A percentile compares a stretch with the other conserved stretches of the same genome.
Conservation (phyloP, 2,329 filamentous ascomycete genomes). For the Taxawa tesnikishii region DNA sequence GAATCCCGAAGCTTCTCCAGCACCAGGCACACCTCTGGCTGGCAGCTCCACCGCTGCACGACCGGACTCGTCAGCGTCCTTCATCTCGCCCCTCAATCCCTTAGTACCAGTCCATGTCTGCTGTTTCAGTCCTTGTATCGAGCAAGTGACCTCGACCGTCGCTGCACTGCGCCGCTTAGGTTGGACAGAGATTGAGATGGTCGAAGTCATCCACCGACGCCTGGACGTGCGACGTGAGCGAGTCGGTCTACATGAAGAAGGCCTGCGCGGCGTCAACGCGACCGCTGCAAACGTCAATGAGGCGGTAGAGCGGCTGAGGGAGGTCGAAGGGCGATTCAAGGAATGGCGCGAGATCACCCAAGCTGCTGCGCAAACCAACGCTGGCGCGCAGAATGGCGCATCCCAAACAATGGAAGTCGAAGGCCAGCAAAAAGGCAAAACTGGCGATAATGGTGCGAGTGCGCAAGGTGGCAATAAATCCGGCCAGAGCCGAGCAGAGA, state of each 20-base stretch:
- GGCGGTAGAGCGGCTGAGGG: conserved; percentile 58
- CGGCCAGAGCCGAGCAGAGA: conserved; percentile 12
- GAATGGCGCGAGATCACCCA: conserved; percentile 43
- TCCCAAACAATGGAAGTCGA: conserved; percentile 14
- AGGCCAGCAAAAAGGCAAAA: conserved; percentile 13
- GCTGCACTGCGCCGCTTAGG: conserved; percentile 66
- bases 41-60: not conserved
- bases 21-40: not conserved
- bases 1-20: conserved; percentile 3
- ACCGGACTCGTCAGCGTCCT: conserved; percentile 1
- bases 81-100: conserved; percentile 51
- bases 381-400: conserved; percentile 17
- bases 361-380: conserved; percentile 11
- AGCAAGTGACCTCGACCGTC: conserved; percentile 83
- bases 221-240: conserved; percentile 75
- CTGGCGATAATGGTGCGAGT: conserved; percentile 16
- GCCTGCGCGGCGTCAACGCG: conserved; percentile 52
- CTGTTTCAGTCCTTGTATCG: conserved; percentile 93
- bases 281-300: conserved; percentile 66
- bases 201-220: conserved; percentile 69
- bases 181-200: conserved; percentile 90
- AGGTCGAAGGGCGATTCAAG: conserved; percentile 58
- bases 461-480: conserved; percentile 15
- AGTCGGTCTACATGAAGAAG: conserved; percentile 60
- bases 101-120: conserved; percentile 66